Evolutionary conservation across 805 yeast genomes (phyloP).

Genomic region (Lipomyces mesembrius): DNA sequence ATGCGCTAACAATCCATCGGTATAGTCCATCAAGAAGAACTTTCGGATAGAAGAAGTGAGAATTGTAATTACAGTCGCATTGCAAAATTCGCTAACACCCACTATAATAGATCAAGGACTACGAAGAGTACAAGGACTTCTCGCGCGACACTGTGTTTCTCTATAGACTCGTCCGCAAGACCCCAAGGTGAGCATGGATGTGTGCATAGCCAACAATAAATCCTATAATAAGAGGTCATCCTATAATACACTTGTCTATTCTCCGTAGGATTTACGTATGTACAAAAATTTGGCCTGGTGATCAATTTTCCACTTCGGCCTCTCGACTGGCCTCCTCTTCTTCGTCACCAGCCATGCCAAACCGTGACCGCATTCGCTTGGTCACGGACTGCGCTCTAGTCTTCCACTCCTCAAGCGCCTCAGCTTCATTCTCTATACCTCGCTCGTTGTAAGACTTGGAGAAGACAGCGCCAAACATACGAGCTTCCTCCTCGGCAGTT

Average conservation of each 20-base stretch:
- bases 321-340: background rate
- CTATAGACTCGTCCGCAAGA: conserved; percentile 27
- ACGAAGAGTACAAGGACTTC: conserved; percentile 36
- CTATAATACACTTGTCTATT: conserved; percentile 2
- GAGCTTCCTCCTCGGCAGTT: conserved; percentile 79
- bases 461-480: conserved; percentile 81
- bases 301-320: background rate
- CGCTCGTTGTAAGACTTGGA: conserved; percentile 63
- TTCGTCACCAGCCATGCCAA: conserved; percentile 12
- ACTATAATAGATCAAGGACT: conserved; percentile 38
- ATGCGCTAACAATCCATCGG: background rate
- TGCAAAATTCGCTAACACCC: background rate
- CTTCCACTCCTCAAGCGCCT: conserved; percentile 73
- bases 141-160: conserved; percentile 27
- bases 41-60: conserved; percentile 44
- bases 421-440: conserved; percentile 75
- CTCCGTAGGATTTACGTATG: background rate
- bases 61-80: background rate
- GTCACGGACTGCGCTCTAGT: conserved; percentile 10
- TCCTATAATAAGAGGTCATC: background rate
- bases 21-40: conserved; percentile 43
- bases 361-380: background rate
- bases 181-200: background rate
- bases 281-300: background rate
- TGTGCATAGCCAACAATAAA: background rate